Evolutionary conservation across 352 stramenopile species (phyloP).

Genomic region (Globisporangium paroecandrum): DNA sequence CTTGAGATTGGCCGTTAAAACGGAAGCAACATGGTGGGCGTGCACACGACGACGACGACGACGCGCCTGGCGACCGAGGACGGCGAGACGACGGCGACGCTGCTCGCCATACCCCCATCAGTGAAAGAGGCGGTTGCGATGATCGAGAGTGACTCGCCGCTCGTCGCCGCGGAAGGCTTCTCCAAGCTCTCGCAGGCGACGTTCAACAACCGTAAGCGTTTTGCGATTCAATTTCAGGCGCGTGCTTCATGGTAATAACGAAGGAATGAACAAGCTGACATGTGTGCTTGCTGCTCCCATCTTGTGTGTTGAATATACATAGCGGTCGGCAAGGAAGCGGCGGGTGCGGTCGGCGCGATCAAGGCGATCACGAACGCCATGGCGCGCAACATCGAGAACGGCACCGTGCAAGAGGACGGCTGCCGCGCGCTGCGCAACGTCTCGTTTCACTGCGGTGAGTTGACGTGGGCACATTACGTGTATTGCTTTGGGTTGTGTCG

Average conservation of each 20-base stretch:
- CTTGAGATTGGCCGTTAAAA: background rate
- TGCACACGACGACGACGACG: conserved; percentile 50
- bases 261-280: background rate
- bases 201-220: conserved; percentile 66
- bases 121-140: conserved; percentile 63
- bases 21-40: conserved; percentile 23
- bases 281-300: background rate
- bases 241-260: no score
- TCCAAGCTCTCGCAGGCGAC: conserved; percentile 71
- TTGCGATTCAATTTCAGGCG: background rate
- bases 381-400: conserved; percentile 60
- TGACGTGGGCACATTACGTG: background rate
- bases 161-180: conserved; percentile 54
- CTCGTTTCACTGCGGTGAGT: conserved; percentile 58
- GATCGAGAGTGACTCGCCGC: conserved; percentile 53
- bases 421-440: conserved; percentile 78
- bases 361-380: conserved; percentile 60
- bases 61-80: conserved; percentile 48
- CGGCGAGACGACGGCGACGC: conserved; percentile 23
- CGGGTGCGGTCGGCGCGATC: conserved; percentile 53
- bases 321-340: conserved; percentile 69
- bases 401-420: conserved; percentile 59
- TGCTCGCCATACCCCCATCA: conserved; percentile 31
- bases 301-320: background rate
- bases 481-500: background rate